Base-by-base conservation (phyloP, 108 stramenopile species). In the Nitzschia palea region DNA sequence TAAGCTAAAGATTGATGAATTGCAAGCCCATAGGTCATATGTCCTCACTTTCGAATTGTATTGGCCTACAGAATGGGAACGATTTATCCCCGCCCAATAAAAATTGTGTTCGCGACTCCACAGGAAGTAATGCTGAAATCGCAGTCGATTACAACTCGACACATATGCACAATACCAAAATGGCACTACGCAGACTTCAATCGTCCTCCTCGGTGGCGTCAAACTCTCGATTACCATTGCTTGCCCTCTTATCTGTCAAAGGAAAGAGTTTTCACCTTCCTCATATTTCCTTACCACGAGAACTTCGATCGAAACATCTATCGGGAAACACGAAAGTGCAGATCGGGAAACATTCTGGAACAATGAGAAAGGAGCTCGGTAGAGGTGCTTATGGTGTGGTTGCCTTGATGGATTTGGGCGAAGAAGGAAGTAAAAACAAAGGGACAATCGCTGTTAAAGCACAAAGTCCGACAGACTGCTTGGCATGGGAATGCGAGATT, bases 331-430 rank as follows among this genome's bases (percentile, higher is more conserved):
- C 67, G 0, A 62, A 80, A 20, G 78, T 91, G 25, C 53, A 54
- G 20, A 45, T 88, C 34, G 77, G 77, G 28, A 73, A 86, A 14
- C 77, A 73, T 31, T 50, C 52, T 29, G 80, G 74, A 23, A 71
- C 58, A 9, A 60, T 92, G 26, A 58, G 47, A 27, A 58, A 77
- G 48, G 86, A 89, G 55, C 74, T 93, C n/a, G 91, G 91, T 8
- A 53, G 83, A 43, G 91, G 91, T 53, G 73, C 83, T 1, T 83
- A 78, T 76, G 91, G 91, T 26, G 76, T 84, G 47, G 88, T 93
- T 17, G 52, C 81, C 14, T 76, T 93, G 1, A 57, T 72, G 62
- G 73, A 73, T 35, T 27, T 10, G 43, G 55, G 33, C 26, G 26
- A 61, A 17, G 55, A 25, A 14, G 33, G 28, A 10, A 14, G 14